Percentiles rank a stretch among this genome's conserved stretches.
Evolutionary conservation across 2,329 filamentous ascomycete genomes (phyloP).

Genomic region (Leptographium procerum): DNA sequence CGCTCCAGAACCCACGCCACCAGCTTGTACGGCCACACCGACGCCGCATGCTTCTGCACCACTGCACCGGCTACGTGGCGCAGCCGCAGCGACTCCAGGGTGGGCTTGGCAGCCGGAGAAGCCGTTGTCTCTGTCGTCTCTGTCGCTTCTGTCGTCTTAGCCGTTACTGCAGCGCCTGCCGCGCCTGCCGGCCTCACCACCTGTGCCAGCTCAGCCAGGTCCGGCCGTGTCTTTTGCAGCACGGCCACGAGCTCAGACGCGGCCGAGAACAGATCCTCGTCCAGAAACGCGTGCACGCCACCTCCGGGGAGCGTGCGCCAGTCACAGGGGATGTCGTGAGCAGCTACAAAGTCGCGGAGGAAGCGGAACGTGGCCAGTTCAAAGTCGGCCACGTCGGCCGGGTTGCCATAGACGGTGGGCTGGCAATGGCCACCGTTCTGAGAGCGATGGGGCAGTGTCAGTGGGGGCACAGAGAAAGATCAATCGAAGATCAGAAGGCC

Average conservation of each 20-base stretch:
- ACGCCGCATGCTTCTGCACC: constrained; percentile 52
- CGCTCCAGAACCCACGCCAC: constrained; percentile 59
- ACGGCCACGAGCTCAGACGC: constrained; percentile 38
- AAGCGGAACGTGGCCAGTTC: constrained; percentile 58
- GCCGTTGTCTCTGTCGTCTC: constrained; percentile 10
- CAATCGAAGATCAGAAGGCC: neutral
- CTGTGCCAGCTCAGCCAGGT: constrained; percentile 38
- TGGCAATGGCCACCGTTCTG: constrained; percentile 67
- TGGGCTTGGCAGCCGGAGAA: constrained; percentile 7
- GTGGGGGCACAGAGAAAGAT: neutral
- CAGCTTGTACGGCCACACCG: constrained; percentile 76
- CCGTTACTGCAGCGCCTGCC: no score
- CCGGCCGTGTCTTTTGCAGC: constrained; percentile 40
- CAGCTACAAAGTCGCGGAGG: constrained; percentile 44
- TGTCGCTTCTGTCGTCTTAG: constrained; percentile 4
- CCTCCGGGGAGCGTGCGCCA: constrained; percentile 43
- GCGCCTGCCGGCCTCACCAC: constrained; percentile 27
- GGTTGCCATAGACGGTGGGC: constrained; percentile 51
- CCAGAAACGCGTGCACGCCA: constrained; percentile 54
- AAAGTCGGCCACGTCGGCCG: constrained; percentile 54
- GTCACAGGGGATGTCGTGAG: constrained; percentile 54
- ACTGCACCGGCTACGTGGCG: constrained; percentile 51
- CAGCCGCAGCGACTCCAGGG: constrained; percentile 41
- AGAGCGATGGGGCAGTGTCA: neutral
- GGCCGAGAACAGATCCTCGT: constrained; percentile 39